Base-by-base conservation (phyloP, 129 eudicot species). In the Mikania micrantha region DNA sequence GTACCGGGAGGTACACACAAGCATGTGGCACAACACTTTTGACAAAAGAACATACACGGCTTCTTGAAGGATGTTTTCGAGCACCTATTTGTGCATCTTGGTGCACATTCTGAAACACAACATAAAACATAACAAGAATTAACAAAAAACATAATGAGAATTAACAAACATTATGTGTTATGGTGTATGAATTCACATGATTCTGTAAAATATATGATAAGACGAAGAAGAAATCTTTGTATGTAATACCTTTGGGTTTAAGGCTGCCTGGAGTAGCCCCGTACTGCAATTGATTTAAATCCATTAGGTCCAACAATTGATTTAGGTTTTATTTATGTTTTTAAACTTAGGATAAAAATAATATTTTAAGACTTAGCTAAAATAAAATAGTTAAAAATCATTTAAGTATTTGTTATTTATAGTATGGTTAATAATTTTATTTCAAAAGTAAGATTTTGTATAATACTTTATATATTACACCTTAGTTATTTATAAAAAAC, bases 1-100 rank as follows among this genome's bases (percentile, higher is more conserved):
- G 90, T 85, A 3, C 85, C 90, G 1, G 87, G 76, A 47, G 90
- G 90, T 47, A 85, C 90, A 6, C 90, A 85, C 48, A 81, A 69
- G 59, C 90, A 85, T 64, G 76, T 78, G 32, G 84, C 87, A 57
- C 87, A 85, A 74, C 90, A 85, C 60, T 81, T 85, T 4, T 76
- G n/a, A n/a, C n/a, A n/a, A n/a, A n/a, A n/a, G n/a, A n/a, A n/a
- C n/a, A n/a, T n/a, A n/a, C n/a, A n/a, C n/a, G n/a, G n/a, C n/a
- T n/a, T n/a, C n/a, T n/a, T n/a, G n/a, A 67, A 81, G 19, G 82
- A 78, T 3, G 87, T 81, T 62, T 85, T 81, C 13, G 90, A 79
- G 74, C 90, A 85, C 60, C 90, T 75, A 21, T 20, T 64, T 1
- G 53, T 79, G 66, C 90, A 81, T 65, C 67, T 49, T 3, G 82